phyloP scores from a whole-genome alignment of 306 rosid species.

The Vigna radiata region DNA sequence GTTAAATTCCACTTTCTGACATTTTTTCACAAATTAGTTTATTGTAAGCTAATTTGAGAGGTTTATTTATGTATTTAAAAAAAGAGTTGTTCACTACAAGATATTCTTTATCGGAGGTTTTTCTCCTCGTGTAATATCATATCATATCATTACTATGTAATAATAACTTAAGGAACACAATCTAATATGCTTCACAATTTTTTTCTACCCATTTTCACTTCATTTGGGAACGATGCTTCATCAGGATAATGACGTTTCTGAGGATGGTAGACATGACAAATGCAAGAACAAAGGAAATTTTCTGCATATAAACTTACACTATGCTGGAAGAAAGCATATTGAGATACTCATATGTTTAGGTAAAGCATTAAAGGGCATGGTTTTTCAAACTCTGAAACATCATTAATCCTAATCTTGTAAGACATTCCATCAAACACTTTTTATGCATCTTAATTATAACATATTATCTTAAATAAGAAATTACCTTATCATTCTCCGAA shows the following conservation, averaged over 20 bases:
- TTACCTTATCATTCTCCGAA: no score
- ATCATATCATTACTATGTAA: slow-evolving; percentile 40
- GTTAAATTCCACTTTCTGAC: slow-evolving; percentile 38
- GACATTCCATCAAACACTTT: no score
- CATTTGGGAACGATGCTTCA: neutral
- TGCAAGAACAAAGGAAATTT: no score
- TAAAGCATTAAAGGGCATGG: no score
- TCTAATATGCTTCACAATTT: slow-evolving; percentile 29
- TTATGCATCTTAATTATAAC: no score
- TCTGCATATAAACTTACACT: no score
- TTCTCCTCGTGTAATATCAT: slow-evolving; percentile 19
- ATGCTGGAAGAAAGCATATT: no score
- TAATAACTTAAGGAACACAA: slow-evolving; percentile 37
- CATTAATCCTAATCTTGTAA: no score
- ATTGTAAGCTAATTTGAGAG: slow-evolving; percentile 48
- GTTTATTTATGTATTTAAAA: slow-evolving; percentile 43
- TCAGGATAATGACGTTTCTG: neutral
- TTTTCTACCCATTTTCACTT: slow-evolving; percentile 11
- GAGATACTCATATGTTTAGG: no score
- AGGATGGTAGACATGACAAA: neutral
- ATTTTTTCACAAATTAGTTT: slow-evolving; percentile 48
- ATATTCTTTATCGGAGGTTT: slow-evolving; percentile 20
- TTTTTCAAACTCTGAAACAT: no score
- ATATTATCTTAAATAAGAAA: no score
- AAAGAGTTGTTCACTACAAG: slow-evolving; percentile 39